These are phyloP conservation scores for Wickerhamiella azymoides DNA, from an alignment of 805 yeast genomes.

Conservation along the genomic window DNA sequence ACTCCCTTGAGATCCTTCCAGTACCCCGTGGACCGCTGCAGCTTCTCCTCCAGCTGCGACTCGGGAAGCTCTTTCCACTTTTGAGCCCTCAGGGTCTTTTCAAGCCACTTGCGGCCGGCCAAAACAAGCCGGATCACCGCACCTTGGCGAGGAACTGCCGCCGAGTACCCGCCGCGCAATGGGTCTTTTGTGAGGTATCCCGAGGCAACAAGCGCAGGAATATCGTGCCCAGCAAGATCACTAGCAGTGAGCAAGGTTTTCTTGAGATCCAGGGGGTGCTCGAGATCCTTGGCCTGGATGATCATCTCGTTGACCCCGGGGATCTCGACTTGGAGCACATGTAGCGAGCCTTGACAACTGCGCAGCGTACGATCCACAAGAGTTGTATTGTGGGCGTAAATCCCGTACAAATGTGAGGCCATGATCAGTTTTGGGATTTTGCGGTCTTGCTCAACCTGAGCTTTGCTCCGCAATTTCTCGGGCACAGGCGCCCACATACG, in stretches of 20 bases:
- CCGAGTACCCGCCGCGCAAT: slow-evolving; percentile 21
- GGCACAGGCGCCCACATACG: slow-evolving; percentile 25
- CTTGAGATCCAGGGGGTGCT: not conserved
- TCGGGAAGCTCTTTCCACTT: slow-evolving; percentile 29
- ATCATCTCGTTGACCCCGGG: slow-evolving; percentile 24
- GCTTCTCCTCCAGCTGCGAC: slow-evolving; percentile 21
- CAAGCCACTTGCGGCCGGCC: slow-evolving; percentile 26
- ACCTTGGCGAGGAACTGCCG: slow-evolving; percentile 28
- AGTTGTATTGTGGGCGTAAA: slow-evolving; percentile 26
- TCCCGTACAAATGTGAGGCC: slow-evolving; percentile 25
- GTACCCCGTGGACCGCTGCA: slow-evolving; percentile 19
- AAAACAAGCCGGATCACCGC: slow-evolving; percentile 23
- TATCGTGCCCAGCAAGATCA: slow-evolving; percentile 17
- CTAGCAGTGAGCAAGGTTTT: slow-evolving; percentile 13
- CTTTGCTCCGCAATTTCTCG: slow-evolving; percentile 18
- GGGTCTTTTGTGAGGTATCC: slow-evolving; percentile 28
- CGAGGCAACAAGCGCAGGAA: slow-evolving; percentile 16
- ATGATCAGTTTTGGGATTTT: slow-evolving; percentile 24
- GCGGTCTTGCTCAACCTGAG: slow-evolving; percentile 20
- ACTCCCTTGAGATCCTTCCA: slow-evolving; percentile 39
- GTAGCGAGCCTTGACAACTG: slow-evolving; percentile 17
- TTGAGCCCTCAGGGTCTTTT: slow-evolving; percentile 21
- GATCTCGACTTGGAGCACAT: slow-evolving; percentile 21
- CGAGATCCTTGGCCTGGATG: slow-evolving; percentile 15
- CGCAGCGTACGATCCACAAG: slow-evolving; percentile 25